A percentile compares a stretch with the other conserved stretches of the same genome.
These are phyloP conservation scores for Limnanthes douglasii DNA, from an alignment of 345 rosid species.

Conservation along the genomic window DNA sequence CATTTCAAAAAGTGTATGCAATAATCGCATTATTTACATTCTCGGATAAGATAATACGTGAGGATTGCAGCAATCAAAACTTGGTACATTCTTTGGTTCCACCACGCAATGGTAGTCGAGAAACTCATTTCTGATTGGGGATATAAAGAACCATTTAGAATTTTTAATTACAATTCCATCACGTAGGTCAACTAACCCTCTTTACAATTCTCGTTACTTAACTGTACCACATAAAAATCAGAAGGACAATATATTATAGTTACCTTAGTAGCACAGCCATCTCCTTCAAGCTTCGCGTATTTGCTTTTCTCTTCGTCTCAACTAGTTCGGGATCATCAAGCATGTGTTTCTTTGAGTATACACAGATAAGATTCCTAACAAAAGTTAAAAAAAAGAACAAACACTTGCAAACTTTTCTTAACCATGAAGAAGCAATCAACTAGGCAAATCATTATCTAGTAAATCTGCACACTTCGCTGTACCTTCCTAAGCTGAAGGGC, in stretches of 20 bases:
- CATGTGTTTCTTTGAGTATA: constrained; percentile 94
- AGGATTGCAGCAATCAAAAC: no score
- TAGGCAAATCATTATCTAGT: constrained; percentile 12
- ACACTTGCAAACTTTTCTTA: constrained; percentile 8
- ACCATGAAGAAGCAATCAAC: constrained; percentile 10
- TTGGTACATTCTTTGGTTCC: no score
- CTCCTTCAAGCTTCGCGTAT: constrained; percentile 88
- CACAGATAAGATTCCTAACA: constrained; percentile 85
- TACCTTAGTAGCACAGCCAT: constrained; percentile 90
- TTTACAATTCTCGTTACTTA: no score
- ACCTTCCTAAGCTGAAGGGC: constrained; percentile 99
- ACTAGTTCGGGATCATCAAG: constrained; percentile 73
- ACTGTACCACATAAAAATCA: no score
- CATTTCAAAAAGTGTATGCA: no score
- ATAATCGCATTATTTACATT: no score
- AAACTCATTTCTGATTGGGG: no score
- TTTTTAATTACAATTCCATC: no score
- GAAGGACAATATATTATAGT: no score
- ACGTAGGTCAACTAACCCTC: no score
- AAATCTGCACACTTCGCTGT: constrained; percentile 6
- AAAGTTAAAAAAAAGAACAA: constrained; percentile 6
- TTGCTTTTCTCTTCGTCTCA: constrained; percentile 82
- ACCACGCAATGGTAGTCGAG: no score
- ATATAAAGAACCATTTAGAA: constrained; percentile 1
- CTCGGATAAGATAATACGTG: no score